Percentiles rank a stretch among this genome's conserved stretches.
phyloP scores from a whole-genome alignment of 2,329 filamentous ascomycete genomes.

The Geosmithia morbida region DNA sequence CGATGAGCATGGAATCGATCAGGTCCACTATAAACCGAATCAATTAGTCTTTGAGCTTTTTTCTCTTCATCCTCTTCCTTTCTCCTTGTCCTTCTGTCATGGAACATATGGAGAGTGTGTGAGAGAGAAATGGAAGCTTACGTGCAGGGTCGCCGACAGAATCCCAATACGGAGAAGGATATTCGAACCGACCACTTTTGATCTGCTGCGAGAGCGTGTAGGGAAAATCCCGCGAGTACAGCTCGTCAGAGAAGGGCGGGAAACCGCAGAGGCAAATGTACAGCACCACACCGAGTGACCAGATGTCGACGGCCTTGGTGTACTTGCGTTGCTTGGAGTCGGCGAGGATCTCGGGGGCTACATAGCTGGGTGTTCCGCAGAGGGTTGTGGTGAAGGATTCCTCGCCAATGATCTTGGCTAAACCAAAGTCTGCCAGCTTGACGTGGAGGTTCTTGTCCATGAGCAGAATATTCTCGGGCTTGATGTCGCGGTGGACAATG shows the following conservation, averaged over 20 bases:
- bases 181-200: constrained; percentile 77
- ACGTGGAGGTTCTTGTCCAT: constrained; percentile 73
- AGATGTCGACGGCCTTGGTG: constrained; percentile 88
- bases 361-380: constrained; percentile 93
- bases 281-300: constrained; percentile 93
- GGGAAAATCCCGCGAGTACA: constrained; percentile 67
- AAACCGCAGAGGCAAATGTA: constrained; percentile 97
- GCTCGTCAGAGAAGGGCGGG: constrained; percentile 91
- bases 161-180: constrained; percentile 85
- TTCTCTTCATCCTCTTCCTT: too few species aligned
- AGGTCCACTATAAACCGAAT: constrained; percentile 66
- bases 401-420: constrained; percentile 97
- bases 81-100: too few species aligned
- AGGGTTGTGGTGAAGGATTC: constrained; percentile 95
- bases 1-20: constrained; percentile 88
- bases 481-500: constrained; percentile 95
- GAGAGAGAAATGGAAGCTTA: constrained; percentile 20
- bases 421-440: constrained; percentile 90
- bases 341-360: constrained; percentile 88
- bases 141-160: constrained; percentile 50
- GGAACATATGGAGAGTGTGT: background rate
- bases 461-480: constrained; percentile 89
- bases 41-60: constrained; percentile 2
- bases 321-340: constrained; percentile 73
- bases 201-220: constrained; percentile 84